Conservation (phyloP, 83 land plant genomes). For the Picea abies region DNA sequence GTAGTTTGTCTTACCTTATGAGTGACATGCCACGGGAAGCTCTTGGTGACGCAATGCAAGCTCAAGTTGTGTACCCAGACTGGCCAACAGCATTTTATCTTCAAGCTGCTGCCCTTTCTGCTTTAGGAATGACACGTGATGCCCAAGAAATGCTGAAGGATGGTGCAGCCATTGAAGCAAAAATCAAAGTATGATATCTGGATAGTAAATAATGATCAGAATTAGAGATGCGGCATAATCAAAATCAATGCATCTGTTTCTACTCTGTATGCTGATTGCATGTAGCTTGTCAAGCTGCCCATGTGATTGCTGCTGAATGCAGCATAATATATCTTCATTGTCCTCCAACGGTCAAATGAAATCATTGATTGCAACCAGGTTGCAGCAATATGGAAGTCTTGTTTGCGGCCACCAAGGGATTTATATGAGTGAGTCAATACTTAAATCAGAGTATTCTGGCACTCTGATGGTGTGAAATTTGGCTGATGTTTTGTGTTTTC, state of each 20-base stretch:
- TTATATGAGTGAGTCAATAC: slow-evolving; percentile 8
- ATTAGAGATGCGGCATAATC: neutral
- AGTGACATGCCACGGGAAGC: slow-evolving; percentile 52
- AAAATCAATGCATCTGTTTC: neutral
- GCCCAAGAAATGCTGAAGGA: slow-evolving; percentile 52
- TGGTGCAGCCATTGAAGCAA: slow-evolving; percentile 42
- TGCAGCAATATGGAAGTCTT: slow-evolving; percentile 5
- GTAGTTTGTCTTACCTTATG: slow-evolving; percentile 55
- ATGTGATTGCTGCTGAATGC: slow-evolving; percentile 2
- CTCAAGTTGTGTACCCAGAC: slow-evolving; percentile 45
- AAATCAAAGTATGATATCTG: neutral
- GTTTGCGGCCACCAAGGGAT: slow-evolving; percentile 6
- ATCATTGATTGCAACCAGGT: slow-evolving; percentile 6
- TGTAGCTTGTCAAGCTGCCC: slow-evolving; percentile 15
- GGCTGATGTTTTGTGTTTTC: slow-evolving; percentile 11
- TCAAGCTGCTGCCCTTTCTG: slow-evolving; percentile 49
- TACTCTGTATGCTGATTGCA: slow-evolving; percentile 9
- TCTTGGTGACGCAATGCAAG: slow-evolving; percentile 57
- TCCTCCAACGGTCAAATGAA: neutral
- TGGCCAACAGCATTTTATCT: slow-evolving; percentile 62
- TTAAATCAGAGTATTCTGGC: slow-evolving; percentile 4
- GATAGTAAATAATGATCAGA: neutral
- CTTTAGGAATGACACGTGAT: slow-evolving; percentile 53
- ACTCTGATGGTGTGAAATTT: slow-evolving; percentile 15
- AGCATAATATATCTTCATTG: neutral